Base-by-base conservation (phyloP, 495 filamentous ascomycete species). In the Podospora fimiseda region DNA sequence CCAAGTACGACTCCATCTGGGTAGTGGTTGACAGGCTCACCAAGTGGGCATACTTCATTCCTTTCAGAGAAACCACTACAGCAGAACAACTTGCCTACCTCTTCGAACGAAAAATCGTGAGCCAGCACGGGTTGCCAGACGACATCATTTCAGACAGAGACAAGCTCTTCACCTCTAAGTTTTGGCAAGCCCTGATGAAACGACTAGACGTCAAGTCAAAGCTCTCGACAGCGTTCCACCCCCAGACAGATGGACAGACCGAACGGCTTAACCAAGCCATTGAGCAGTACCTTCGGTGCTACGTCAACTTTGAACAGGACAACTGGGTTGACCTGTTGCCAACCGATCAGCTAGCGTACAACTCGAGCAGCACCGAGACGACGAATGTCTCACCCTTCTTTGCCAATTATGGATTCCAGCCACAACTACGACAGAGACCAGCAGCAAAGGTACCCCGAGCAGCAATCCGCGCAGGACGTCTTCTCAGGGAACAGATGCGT, bases 191-290 rank as follows among this genome's bases (percentile, higher is more conserved):
- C 20, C 21, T 43, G 21, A 43, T 43, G 2, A 19, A 15, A 20
- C 2, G 20, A 43, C 6, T 43, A 15, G 15, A 20, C 15, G 16
- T 60, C 1, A 50, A 48, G 16, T 56, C 47, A 33, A 52, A 64
- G 53, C 53, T 68, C 40, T 54, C 73, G 44, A 44, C 48, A 59
- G 41, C 64, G 62, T 54, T 61, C 65, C 42, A 57, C 67, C 21
- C 44, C n/a, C 27, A 61, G 36, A 45, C 21, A 11, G 42, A 51
- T 21, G 36, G 19, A 41, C 41, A 51, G 27, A 52, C 18, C n/a
- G 9, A 51, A 36, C n/a, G 30, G 59, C 4, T 43, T 51, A 37
- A 63, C 68, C 23, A 50, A 49, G 48, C 46, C 15, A 24, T 50
- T 33, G 42, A 53, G 33, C 40, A 40, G 22, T 53, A 58, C 15